Base-by-base conservation (phyloP, 2,329 filamentous ascomycete species). In the Fusarium pseudoanthophilum region DNA sequence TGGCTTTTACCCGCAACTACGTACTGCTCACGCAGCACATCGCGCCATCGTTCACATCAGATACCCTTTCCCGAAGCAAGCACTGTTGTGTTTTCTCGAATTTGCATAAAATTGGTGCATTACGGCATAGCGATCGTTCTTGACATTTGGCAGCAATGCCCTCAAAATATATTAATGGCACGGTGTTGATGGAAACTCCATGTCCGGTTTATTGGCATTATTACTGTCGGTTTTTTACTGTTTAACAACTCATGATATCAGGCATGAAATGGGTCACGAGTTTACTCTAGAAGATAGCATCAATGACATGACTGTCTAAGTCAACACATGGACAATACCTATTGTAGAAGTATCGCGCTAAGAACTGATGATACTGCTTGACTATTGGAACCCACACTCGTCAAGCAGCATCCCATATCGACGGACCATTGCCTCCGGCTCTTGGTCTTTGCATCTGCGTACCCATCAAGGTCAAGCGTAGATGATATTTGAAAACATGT, bases 61-160 rank as follows among this genome's bases (percentile, higher is more conserved):
- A 77, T 77, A 77, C 73, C 73, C 69, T 46, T 65, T 66, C 52
- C 65, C 28, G 62, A 72, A 77, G 66, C 68, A 74, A 73, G 55
- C 66, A 62, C 65, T 60, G 62, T 58, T 64, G 46, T 61, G 51
- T 65, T 77, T 69, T 69, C 49, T 60, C 46, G 52, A 40, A 67
- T 57, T 71, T 67, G 71, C 71, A 73, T 73, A 69, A 56, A 67
- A 68, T 53, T 40, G 67, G 71, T 74, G 67, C 57, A 74, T 71
- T 45, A 34, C 67, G 58, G 59, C 68, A 53, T 64, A 71, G 71
- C 71, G 59, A 65, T 69, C 52, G 57, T 72, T 73, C 21, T 71
- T 52, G 37, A 59, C 32, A 60, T 42, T 53, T 71, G 71, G 61
- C 51, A 74, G 55, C 53, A 60, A 55, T 64, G 61, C 57, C 71